Conservation (phyloP, 495 filamentous ascomycete genomes). For the Pyronema domesticum region DNA sequence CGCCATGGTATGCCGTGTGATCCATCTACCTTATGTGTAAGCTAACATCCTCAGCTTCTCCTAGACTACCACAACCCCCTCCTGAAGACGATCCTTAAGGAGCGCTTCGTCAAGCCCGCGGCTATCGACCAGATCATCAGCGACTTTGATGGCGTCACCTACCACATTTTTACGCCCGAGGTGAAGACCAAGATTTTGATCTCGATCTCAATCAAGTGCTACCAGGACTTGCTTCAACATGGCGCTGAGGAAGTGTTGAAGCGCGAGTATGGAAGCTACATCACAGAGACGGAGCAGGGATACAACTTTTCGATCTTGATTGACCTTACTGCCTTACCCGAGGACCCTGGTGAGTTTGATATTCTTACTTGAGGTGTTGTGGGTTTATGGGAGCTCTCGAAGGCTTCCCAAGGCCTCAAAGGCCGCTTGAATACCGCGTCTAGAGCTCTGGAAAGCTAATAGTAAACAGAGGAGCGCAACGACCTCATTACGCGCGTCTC, state of each 20-base stretch:
- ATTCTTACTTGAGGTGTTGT: not conserved
- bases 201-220: slow-evolving; percentile 87
- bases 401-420: not conserved
- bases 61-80: slow-evolving; percentile 98
- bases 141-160: slow-evolving; percentile 94
- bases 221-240: slow-evolving; percentile 74
- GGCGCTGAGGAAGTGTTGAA: slow-evolving; percentile 80
- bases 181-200: slow-evolving; percentile 81
- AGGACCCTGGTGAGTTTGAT: slow-evolving; percentile 40
- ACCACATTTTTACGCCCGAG: slow-evolving; percentile 92
- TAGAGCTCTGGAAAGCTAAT: slow-evolving; percentile 1
- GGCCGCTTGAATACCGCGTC: not conserved
- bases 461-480: slow-evolving; percentile 48
- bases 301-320: slow-evolving; percentile 88
- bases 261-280: slow-evolving; percentile 85
- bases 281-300: slow-evolving; percentile 67
- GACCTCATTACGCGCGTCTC: slow-evolving; percentile 72
- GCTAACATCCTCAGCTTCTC: slow-evolving; percentile 40
- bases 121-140: slow-evolving; percentile 94
- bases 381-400: not conserved
- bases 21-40: too few species aligned
- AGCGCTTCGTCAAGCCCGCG: slow-evolving; percentile 72
- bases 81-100: slow-evolving; percentile 85
- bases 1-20: too few species aligned
- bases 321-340: slow-evolving; percentile 73